These are phyloP conservation scores for Raphanus sativus DNA, from an alignment of 345 rosid genomes.

Conservation along the genomic window DNA sequence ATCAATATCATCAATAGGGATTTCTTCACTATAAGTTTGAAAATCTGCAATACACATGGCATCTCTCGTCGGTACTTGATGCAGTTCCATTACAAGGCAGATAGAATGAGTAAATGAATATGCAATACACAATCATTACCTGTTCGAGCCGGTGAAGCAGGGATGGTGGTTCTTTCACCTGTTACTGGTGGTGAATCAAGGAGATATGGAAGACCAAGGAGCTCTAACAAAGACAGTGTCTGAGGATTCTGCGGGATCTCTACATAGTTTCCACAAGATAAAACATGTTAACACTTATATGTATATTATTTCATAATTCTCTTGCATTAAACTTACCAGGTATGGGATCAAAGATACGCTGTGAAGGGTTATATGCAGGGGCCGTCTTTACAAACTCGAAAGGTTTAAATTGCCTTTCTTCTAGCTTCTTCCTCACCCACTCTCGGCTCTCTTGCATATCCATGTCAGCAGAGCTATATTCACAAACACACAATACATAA, in stretches of 20 bases:
- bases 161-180: conserved; percentile 34
- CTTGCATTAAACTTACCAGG: conserved; percentile 23
- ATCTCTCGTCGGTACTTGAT: neutral
- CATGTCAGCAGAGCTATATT: conserved; percentile 46
- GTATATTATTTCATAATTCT: conserved; percentile 7
- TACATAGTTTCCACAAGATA: conserved; percentile 30
- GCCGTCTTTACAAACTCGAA: conserved; percentile 68
- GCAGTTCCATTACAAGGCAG: neutral
- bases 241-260: conserved; percentile 71
- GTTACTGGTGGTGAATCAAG: conserved; percentile 58
- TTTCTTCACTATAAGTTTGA: conserved; percentile 52
- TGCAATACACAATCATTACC: conserved; percentile 41
- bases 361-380: conserved; percentile 56
- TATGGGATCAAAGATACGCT: conserved; percentile 37
- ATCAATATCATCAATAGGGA: conserved; percentile 76
- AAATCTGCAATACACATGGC: conserved; percentile 41
- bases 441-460: conserved; percentile 63
- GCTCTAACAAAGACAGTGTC: conserved; percentile 66
- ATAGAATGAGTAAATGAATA: neutral
- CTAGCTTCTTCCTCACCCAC: conserved; percentile 67
- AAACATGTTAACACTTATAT: neutral
- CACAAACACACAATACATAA: too few species aligned
- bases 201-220: conserved; percentile 80
- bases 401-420: conserved; percentile 63
- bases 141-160: conserved; percentile 39